Evolutionary conservation across 2,329 filamentous ascomycete genomes (phyloP), one percentile per base, ranked within the genome.

Genomic region (Amesomyces nigricolor): DNA sequence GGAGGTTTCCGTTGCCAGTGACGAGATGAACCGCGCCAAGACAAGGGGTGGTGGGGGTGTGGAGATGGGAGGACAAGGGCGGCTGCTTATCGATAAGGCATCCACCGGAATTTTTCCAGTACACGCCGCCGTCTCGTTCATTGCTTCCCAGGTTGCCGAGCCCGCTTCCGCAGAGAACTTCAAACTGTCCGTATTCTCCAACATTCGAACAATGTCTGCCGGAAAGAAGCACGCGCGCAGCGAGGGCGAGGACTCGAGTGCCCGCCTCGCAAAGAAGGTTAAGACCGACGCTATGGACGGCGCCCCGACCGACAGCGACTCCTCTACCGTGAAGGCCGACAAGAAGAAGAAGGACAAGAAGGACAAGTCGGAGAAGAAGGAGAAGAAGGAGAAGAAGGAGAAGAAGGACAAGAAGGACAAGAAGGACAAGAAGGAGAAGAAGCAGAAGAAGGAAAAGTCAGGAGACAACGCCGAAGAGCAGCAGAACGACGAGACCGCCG

Each of bases 261-360:
- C 49, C 39, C 61, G 60, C 29, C 39, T 51, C 35, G 44, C 61
- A 16, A 66, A 66, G 46, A 66, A 66, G 51, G 40, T 42, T 29
- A 66, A 64, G 59, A 65, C 61, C 22, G 53, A 46, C 52, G 58
- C 53, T 48, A 57, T 48, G 22, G 40, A 50, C 44, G 57, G 56
- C 54, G 62, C 67, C 43, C 59, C 64, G 44, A 45, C 51, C 51
- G 59, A 60, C 38, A 55, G 68, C 40, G 60, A 63, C 19, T 54
- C 62, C 44, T 29, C 53, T 11, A 50, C 52, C 2, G 35, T 58
- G 49, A 63, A 58, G 51, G 45, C 57, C 44, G 60, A 63, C 61
- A 75, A 75, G 69, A 71, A 72, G 50, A 67, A 68, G 57, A 57
- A 63, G 47, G 61, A 59, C 26, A 60, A 66, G 59, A 66, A 65